Conservation (phyloP, 148 eudicot species). For the Rhododendron williamsianum region DNA sequence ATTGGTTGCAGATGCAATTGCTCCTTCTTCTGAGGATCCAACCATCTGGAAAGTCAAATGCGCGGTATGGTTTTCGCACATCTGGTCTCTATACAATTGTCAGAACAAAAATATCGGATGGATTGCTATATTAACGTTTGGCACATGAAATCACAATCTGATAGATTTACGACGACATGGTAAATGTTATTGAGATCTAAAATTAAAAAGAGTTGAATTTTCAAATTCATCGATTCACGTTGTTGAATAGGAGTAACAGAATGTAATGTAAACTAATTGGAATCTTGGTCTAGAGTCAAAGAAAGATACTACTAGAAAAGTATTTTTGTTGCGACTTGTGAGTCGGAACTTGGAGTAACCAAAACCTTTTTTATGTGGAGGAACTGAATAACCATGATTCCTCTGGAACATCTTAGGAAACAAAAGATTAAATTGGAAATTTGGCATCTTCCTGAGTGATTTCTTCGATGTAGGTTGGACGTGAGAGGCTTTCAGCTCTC, state of each 20-base stretch:
- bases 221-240: not conserved
- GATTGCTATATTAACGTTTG: not conserved
- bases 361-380: not conserved
- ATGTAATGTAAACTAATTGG: not conserved
- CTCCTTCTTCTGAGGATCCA: constrained; percentile 52
- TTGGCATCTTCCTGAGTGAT: constrained; percentile 5
- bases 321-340: not conserved
- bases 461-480: constrained; percentile 59
- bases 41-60: constrained; percentile 92
- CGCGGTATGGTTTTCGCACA: constrained; percentile 42
- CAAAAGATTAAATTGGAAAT: not conserved
- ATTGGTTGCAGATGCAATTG: constrained; percentile 25
- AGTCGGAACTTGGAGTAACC: not conserved
- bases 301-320: not conserved
- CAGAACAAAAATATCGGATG: not conserved
- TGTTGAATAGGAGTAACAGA: not conserved
- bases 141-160: not conserved
- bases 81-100: not conserved
- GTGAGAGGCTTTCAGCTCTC: constrained; percentile 80
- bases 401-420: not conserved
- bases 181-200: not conserved
- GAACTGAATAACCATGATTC: not conserved
- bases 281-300: not conserved
- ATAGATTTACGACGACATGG: not conserved
- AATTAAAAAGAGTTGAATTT: not conserved